Base-by-base conservation (phyloP, 345 rosid species). In the Citrus medica region DNA sequence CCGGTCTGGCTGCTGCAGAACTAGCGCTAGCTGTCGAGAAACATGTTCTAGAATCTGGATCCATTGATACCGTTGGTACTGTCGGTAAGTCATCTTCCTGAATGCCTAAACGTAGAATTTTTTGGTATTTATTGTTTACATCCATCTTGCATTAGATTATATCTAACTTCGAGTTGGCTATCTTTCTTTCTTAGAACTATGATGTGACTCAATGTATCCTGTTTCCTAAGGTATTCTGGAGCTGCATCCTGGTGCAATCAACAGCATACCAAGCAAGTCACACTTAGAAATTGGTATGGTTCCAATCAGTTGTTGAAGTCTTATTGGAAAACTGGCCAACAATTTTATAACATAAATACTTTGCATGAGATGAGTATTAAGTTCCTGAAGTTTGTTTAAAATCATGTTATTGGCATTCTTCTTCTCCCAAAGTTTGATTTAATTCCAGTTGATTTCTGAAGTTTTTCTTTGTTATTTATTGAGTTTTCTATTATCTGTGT, bases 221-320 rank as follows among this genome's bases (percentile, higher is more conserved):
- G 27, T 60, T 80, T 79, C 35, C 30, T 38, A 55, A 95, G 97
- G 97, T 69, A 93, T 92, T 73, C 78, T 96, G 84, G 95, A 92
- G 65, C 88, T 94, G 79, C 97, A 94, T 83, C 99, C 99, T 8
- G 93, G 97, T 71, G 98, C 98, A 82, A 91, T 96, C 84, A 96
- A 96, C 86, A 96, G 98, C 83, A 96, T 96, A 71, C 99, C 99
- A 19, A 94, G 99, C 85, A 96, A 90, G 85, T 83, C 98, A 63
- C 97, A 89, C 85, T 84, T 96, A 32, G 97, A 92, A 90, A 94
- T 96, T 48, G 98, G 99, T 96, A 88, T 22, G 56, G 14, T 30
- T 40, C 53, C 22, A 21, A 33, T 76, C 28, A 28, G 30, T 53
- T 2, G 40, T 76, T 30, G 7, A 38, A 9, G 22, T 64, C 37